Conservation (phyloP, 306 rosid species). For the Vicia sativa region DNA sequence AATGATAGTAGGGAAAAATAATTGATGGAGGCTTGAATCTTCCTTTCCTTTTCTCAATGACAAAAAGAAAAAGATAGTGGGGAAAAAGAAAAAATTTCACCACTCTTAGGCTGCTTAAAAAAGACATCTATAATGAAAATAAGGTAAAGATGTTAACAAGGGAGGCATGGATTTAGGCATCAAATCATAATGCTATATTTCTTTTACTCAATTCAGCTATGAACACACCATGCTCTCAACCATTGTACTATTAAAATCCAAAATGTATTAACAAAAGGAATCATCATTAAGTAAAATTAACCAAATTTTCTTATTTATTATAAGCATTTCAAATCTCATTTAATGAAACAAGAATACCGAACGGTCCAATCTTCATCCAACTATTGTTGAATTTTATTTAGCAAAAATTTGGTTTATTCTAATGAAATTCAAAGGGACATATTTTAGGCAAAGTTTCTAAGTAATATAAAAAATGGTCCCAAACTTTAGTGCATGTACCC, state of each 20-base stretch:
- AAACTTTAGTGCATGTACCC: not conserved
- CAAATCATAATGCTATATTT: conserved; percentile 34
- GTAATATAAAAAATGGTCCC: conserved; percentile 8
- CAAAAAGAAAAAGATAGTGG: too few species aligned
- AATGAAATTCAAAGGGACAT: not conserved
- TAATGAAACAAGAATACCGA: not conserved
- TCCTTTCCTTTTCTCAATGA: too few species aligned
- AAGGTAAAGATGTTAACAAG: conserved; percentile 39
- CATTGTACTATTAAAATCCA: conserved; percentile 32
- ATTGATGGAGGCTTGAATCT: too few species aligned
- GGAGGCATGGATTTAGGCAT: conserved; percentile 32
- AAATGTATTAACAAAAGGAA: conserved; percentile 29
- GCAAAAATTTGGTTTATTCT: conserved; percentile 1
- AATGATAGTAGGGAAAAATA: conserved; percentile 34
- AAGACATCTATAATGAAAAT: conserved; percentile 38
- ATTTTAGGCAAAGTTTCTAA: not conserved
- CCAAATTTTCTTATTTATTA: not conserved
- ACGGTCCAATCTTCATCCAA: not conserved
- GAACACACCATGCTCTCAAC: conserved; percentile 39
- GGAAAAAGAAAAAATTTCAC: conserved; percentile 22
- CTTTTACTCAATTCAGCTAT: conserved; percentile 36
- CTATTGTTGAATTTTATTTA: not conserved
- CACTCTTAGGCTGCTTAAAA: conserved; percentile 3
- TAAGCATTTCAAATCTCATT: not conserved
- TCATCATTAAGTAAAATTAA: conserved; percentile 22